Conservation (phyloP, 2,329 filamentous ascomycete genomes). For the Aspergillus intermedius region DNA sequence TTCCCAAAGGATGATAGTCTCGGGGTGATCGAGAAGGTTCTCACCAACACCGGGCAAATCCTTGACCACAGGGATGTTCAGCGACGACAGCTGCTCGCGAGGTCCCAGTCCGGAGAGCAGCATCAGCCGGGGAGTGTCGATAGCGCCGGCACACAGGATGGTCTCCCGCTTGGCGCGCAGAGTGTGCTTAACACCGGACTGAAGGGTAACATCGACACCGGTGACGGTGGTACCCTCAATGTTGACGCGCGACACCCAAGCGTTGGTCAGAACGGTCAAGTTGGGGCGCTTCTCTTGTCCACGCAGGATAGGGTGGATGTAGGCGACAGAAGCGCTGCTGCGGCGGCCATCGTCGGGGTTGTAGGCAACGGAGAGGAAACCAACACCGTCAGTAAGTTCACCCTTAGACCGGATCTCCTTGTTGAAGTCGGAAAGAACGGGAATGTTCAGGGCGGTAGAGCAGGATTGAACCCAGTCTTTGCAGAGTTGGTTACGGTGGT, state of each 20-base stretch:
- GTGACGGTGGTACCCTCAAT: slow-evolving; percentile 62
- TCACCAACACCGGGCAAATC: slow-evolving; percentile 58
- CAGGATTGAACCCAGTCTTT: slow-evolving; percentile 83
- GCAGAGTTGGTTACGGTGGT: slow-evolving; percentile 84
- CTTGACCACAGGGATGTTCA: slow-evolving; percentile 53
- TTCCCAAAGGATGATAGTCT: slow-evolving; percentile 67
- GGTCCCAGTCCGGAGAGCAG: slow-evolving; percentile 50
- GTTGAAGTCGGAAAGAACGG: slow-evolving; percentile 81
- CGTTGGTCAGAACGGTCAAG: slow-evolving; percentile 77
- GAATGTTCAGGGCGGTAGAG: slow-evolving; percentile 71
- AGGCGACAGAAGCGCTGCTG: slow-evolving; percentile 81
- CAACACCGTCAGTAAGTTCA: slow-evolving; percentile 66
- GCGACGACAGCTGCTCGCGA: slow-evolving; percentile 44
- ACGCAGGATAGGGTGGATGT: slow-evolving; percentile 83
- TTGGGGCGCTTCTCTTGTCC: slow-evolving; percentile 78
- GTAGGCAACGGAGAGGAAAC: slow-evolving; percentile 87
- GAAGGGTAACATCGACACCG: slow-evolving; percentile 65
- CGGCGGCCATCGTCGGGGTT: slow-evolving; percentile 81
- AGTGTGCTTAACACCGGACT: slow-evolving; percentile 50
- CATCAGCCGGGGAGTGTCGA: slow-evolving; percentile 69
- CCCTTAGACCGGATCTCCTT: slow-evolving; percentile 69
- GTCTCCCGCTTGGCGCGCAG: slow-evolving; percentile 65
- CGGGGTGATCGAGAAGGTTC: slow-evolving; percentile 60
- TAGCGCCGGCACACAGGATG: slow-evolving; percentile 70
- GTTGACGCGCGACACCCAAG: slow-evolving; percentile 79